These are phyloP conservation scores for Backusella sp. DNA, from an alignment of 192 early-diverging fungal species.

Conservation along the genomic window DNA sequence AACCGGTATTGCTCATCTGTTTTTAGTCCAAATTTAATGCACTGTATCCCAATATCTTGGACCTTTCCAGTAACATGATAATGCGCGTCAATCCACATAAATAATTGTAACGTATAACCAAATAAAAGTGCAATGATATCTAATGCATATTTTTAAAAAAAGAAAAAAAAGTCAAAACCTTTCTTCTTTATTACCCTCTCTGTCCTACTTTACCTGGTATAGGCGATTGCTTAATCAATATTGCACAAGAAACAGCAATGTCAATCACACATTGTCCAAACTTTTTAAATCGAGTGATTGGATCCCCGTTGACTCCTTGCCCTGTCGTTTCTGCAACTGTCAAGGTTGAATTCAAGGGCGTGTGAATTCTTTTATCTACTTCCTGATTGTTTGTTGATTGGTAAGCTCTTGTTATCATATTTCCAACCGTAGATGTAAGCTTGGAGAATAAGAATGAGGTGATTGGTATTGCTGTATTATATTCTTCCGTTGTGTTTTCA, in stretches of 20 bases:
- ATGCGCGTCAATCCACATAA: slow-evolving; percentile 41
- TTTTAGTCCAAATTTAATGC: slow-evolving; percentile 48
- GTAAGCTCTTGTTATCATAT: neutral
- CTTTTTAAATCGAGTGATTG: slow-evolving; percentile 12
- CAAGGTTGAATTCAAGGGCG: slow-evolving; percentile 1
- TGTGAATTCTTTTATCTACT: neutral
- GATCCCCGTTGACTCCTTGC: slow-evolving; percentile 11
- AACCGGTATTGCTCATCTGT: slow-evolving; percentile 53
- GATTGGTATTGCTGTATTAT: slow-evolving; percentile 14
- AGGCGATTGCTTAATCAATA: slow-evolving; percentile 53
- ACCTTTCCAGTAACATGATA: slow-evolving; percentile 50
- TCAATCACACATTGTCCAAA: slow-evolving; percentile 38
- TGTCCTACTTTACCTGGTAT: slow-evolving; percentile 35
- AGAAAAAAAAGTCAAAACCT: no score
- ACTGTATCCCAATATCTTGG: slow-evolving; percentile 44
- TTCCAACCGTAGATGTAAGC: neutral
- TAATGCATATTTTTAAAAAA: neutral
- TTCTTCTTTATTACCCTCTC: no score
- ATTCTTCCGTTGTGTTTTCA: neutral
- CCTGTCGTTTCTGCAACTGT: neutral
- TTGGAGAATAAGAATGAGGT: slow-evolving; percentile 50
- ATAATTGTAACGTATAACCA: slow-evolving; percentile 38
- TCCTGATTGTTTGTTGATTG: neutral
- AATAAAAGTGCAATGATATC: slow-evolving; percentile 28
- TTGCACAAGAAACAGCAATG: slow-evolving; percentile 40